Conservation (phyloP, 306 rosid species). For the Myrica gale region DNA sequence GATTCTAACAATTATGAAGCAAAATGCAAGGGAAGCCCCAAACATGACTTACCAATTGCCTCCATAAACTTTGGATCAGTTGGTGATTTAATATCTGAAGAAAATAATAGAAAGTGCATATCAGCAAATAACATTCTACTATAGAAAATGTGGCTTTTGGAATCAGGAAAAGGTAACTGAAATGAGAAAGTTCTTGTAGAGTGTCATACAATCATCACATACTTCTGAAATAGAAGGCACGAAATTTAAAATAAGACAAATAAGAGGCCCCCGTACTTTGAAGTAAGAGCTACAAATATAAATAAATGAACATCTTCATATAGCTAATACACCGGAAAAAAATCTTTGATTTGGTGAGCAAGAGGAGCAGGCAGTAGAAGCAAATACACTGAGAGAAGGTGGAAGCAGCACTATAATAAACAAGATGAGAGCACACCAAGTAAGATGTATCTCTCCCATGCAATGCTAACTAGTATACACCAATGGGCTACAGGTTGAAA, state of each 20-base stretch:
- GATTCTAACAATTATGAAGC: conserved; percentile 13
- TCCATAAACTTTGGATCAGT: conserved; percentile 88
- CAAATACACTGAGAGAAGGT: too few species aligned
- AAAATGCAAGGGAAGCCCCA: not conserved
- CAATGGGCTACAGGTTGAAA: not conserved
- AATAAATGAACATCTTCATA: not conserved
- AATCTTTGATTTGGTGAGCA: not conserved
- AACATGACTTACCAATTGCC: conserved; percentile 71
- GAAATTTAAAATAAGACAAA: not conserved
- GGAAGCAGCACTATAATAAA: too few species aligned
- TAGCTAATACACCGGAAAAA: not conserved
- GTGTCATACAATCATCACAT: not conserved
- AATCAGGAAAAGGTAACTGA: not conserved
- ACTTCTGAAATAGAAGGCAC: not conserved
- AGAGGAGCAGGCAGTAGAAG: too few species aligned
- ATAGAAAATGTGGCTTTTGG: not conserved
- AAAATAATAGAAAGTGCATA: conserved; percentile 11
- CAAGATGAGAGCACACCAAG: too few species aligned
- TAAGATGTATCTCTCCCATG: too few species aligned
- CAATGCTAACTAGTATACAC: too few species aligned
- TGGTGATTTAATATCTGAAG: conserved; percentile 84
- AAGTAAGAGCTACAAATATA: not conserved
- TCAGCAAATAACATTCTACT: not conserved
- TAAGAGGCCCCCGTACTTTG: not conserved
- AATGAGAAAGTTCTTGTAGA: conserved; percentile 19